phyloP scores from a whole-genome alignment of 139 green algal species.

The Gonium pectorale region DNA sequence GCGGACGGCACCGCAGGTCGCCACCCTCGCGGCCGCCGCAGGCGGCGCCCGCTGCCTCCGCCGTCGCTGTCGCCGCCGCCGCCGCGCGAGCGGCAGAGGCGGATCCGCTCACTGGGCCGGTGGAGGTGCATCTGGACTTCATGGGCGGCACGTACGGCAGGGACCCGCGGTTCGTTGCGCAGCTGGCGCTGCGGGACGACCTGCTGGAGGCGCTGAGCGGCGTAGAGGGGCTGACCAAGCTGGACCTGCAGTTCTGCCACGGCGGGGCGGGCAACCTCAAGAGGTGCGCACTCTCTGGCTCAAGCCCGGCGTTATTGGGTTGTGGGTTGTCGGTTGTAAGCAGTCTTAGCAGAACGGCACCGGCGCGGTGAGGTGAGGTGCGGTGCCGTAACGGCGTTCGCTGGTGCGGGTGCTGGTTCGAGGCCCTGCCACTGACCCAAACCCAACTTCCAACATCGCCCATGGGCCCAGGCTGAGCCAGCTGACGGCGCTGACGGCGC shows the following conservation, averaged over 20 bases:
- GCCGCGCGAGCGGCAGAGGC: background rate
- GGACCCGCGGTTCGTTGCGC: background rate
- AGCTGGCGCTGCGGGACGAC: background rate
- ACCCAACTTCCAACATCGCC: background rate
- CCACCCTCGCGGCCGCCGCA: background rate
- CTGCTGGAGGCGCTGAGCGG: background rate
- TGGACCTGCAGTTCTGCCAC: background rate
- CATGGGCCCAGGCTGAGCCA: background rate
- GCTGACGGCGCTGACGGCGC: slow-evolving; percentile 6
- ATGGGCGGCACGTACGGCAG: background rate
- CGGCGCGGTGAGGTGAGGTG: background rate
- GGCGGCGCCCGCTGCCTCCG: background rate
- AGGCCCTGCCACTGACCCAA: too few relatives aligned
- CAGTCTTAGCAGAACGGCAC: background rate
- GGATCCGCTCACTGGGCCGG: background rate
- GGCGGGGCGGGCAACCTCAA: background rate
- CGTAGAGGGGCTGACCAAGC: background rate
- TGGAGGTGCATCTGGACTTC: background rate
- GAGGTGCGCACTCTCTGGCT: background rate
- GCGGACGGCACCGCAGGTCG: background rate
- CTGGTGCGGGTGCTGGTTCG: background rate
- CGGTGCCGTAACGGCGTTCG: background rate
- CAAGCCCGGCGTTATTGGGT: background rate
- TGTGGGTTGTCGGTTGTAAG: background rate
- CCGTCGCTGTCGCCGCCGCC: background rate